A percentile compares a stretch with the other conserved stretches of the same genome.
Conservation (phyloP, 495 filamentous ascomycete species). For the Neurospora sp. region DNA sequence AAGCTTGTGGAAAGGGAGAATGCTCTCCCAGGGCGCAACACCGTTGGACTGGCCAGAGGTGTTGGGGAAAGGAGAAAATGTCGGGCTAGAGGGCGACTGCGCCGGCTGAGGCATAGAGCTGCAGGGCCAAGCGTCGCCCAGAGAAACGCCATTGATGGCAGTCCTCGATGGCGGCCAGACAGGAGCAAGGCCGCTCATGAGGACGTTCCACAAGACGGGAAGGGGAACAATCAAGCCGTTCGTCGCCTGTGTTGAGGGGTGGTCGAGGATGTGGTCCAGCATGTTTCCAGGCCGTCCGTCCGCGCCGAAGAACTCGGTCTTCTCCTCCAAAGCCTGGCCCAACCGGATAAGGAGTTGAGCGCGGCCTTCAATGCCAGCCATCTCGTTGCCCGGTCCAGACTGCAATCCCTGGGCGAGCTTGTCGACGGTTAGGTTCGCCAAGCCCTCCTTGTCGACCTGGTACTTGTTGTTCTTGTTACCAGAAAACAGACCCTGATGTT, state of each 20-base stretch:
- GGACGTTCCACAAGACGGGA: slow-evolving; percentile 81
- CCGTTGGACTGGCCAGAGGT: slow-evolving; percentile 21
- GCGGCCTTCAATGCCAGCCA: slow-evolving; percentile 81
- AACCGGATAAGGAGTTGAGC: slow-evolving; percentile 70
- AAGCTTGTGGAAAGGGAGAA: slow-evolving; percentile 89
- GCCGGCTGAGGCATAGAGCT: slow-evolving; percentile 65
- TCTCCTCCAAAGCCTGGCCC: slow-evolving; percentile 58
- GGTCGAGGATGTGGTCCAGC: slow-evolving; percentile 89
- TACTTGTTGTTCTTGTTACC: slow-evolving; percentile 69
- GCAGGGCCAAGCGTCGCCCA: slow-evolving; percentile 94
- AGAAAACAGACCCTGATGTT: slow-evolving; percentile 67
- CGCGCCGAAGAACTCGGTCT: slow-evolving; percentile 75
- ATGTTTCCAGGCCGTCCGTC: slow-evolving; percentile 86
- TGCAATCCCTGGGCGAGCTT: slow-evolving; percentile 72
- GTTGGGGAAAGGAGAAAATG: slow-evolving; percentile 37
- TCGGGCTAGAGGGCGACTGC: slow-evolving; percentile 35
- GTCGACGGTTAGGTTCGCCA: slow-evolving; percentile 66
- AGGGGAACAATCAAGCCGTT: slow-evolving; percentile 79
- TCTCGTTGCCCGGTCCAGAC: slow-evolving; percentile 66
- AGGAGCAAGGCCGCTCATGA: slow-evolving; percentile 76
- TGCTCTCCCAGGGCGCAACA: slow-evolving; percentile 76
- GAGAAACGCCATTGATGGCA: slow-evolving; percentile 73
- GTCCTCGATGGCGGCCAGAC: slow-evolving; percentile 91
- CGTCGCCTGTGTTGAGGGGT: slow-evolving; percentile 76
- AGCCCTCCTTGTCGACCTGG: slow-evolving; percentile 77